Base-by-base conservation (phyloP, 164 flowering plant genomes). In the Chloranthus sessilifolius region DNA sequence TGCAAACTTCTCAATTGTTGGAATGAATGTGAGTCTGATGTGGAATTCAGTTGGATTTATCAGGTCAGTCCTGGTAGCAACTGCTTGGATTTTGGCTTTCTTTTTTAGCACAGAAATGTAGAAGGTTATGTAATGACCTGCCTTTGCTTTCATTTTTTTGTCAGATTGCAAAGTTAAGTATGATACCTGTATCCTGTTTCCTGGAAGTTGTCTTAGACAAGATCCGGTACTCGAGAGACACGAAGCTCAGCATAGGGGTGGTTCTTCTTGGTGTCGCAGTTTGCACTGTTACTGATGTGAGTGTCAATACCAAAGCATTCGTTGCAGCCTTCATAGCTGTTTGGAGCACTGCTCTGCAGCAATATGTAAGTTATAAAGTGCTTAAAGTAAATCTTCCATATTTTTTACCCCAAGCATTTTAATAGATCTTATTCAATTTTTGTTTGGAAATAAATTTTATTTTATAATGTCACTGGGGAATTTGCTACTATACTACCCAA, bases 151-250 rank as follows among this genome's bases (percentile, higher is more conserved):
- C 44, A 34, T 17, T 38, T 14, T 7, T 11, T 48, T 57, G 1
- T 33, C 78, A 88, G 96, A 85, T 88, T 54, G 96, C 96, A 3
- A 88, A 88, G 80, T 72, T 88, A 63, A 88, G 84, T 69, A 88
- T 88, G 96, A 88, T 88, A 71, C 71, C 62, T 28, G 62, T 58
- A 4, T 58, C 62, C 35, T 58, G 62, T 26, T 34, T 58, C 16
- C 28, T 58, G 43, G 62, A 58, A 58, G 62, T 58, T 42, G 47
- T 58, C 55, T 25, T 58, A 49, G 62, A 58, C 33, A 78, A 81
- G 38, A 64, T 88, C 21, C 78, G 80, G 54, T 88, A 88, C 60
- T 85, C 94, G 8, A 82, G 88, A 63, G 88, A 77, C 62, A 88
- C 96, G 35, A 88, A 85, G 53, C 85, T 88, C 43, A 88, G 96